Evolutionary conservation across 345 rosid species (phyloP), one percentile per base, ranked within the genome.

Genomic region (Brassica napus): DNA sequence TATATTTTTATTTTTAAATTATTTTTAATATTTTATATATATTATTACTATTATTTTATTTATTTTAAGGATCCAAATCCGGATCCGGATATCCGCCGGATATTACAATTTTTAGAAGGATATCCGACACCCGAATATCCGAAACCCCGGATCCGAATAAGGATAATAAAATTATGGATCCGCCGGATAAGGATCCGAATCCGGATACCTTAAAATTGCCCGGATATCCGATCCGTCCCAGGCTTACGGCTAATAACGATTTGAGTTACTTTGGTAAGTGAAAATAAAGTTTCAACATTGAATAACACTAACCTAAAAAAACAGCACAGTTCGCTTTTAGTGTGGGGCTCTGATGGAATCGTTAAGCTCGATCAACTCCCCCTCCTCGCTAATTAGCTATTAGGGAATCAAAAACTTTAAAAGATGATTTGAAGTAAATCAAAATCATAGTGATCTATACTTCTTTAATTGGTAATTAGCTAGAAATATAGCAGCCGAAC

Each of bases 351-450:
- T 8, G 28, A n/a, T n/a, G n/a, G n/a, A n/a, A n/a, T n/a, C 24
- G 28, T 28, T 71, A 26, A 42, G 72, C 47, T 57, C 32, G 60
- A 64, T 10, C 31, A 26, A 57, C 11, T 39, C 42, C 61, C 81
- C 23, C 49, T 10, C 49, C 14, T 9, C 10, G 44, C 30, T 24
- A 15, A 4, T 64, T 21, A 71, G 26, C 54, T 78, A 31, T 31
- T 1, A 42, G 31, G 52, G 82, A 66, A 79, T 73, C 77, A 79
- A 72, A 31, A 66, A 72, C 73, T 44, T 39, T 9, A 3, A 66
- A 72, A 72, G 54, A 2, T 10, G 4, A 77, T 24, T 34, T 34
- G 63, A 44, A 77, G 5, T 23, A 11, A 11, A 32, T 57, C 28
- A 11, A 11, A 39, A 32, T 57, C 28, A 11, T 47, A 52, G 8